Percentiles rank a stretch among this genome's conserved stretches.
These are phyloP conservation scores for Butyriboletus loyo DNA, from an alignment of 768 basidiomycete genomes.

Conservation along the genomic window DNA sequence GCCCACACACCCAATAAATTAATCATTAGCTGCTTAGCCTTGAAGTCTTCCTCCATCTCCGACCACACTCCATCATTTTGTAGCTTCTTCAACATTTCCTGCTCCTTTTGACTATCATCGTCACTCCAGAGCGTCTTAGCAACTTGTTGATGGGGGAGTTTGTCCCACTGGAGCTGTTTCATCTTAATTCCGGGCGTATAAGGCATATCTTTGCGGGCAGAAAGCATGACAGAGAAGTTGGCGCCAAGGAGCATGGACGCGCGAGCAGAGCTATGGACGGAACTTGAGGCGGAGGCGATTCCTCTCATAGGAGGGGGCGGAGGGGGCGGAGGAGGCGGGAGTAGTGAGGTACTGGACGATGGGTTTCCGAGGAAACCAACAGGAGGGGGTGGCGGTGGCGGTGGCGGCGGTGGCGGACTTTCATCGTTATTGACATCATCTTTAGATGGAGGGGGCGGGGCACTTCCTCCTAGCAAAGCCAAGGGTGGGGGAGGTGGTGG, in stretches of 20 bases:
- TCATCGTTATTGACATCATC: constrained; percentile 12
- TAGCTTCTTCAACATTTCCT: constrained; percentile 79
- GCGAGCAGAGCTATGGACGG: constrained; percentile 48
- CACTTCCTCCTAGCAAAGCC: constrained; percentile 2
- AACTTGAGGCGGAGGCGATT: constrained; percentile 33
- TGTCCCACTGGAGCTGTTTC: constrained; percentile 99
- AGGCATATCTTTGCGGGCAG: constrained; percentile 78
- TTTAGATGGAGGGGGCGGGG: constrained; percentile 17
- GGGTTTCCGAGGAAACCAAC: constrained; percentile 30
- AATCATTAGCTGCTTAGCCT: constrained; percentile 90
- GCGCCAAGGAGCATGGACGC: constrained; percentile 58
- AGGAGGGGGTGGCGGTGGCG: constrained; percentile 36
- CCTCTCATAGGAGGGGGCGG: constrained; percentile 34
- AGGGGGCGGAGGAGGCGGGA: constrained; percentile 37
- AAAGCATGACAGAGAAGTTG: constrained; percentile 53
- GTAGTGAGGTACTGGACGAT: constrained; percentile 20
- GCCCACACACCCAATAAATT: constrained; percentile 70
- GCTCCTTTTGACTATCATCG: constrained; percentile 62
- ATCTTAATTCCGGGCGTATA: constrained; percentile 87
- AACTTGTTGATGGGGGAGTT: constrained; percentile 86
- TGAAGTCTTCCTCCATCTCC: constrained; percentile 98
- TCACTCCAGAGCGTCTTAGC: constrained; percentile 83
- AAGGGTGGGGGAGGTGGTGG: constrained; percentile 17
- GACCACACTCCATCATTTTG: constrained; percentile 86
- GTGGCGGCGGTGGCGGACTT: constrained; percentile 30